These are phyloP conservation scores for Chalciporus sphaerocephalus DNA, from an alignment of 768 basidiomycete genomes.

Conservation along the genomic window DNA sequence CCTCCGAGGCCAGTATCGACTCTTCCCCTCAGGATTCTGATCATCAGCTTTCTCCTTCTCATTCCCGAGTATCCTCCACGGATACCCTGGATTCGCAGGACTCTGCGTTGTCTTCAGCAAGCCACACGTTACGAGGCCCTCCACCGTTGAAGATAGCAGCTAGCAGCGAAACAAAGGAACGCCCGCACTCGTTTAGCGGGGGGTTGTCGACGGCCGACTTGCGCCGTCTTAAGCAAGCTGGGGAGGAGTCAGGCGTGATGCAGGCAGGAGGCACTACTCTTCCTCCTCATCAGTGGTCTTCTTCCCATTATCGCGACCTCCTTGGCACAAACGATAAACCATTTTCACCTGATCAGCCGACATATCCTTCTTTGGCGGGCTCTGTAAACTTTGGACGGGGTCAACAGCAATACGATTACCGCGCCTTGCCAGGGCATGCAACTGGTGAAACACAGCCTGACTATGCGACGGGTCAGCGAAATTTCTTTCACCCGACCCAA, in stretches of 20 bases:
- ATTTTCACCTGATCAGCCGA: slow-evolving; percentile 39
- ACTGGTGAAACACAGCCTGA: slow-evolving; percentile 38
- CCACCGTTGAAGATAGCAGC: slow-evolving; percentile 51
- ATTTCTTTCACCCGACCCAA: slow-evolving; percentile 45
- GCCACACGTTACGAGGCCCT: slow-evolving; percentile 54
- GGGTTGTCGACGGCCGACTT: slow-evolving; percentile 71
- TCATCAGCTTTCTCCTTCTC: slow-evolving; percentile 61
- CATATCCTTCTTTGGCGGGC: slow-evolving; percentile 66
- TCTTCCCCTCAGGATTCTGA: slow-evolving; percentile 70
- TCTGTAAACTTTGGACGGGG: slow-evolving; percentile 46
- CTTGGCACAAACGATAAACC: slow-evolving; percentile 39
- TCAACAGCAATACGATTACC: slow-evolving; percentile 50
- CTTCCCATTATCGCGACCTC: slow-evolving; percentile 47
- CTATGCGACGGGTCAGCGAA: slow-evolving; percentile 55
- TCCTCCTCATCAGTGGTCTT: slow-evolving; percentile 47
- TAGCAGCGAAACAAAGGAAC: slow-evolving; percentile 60
- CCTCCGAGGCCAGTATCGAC: slow-evolving; percentile 65
- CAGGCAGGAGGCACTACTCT: slow-evolving; percentile 36
- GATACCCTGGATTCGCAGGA: slow-evolving; percentile 65
- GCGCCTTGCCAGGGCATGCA: slow-evolving; percentile 33
- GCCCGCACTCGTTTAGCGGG: slow-evolving; percentile 79
- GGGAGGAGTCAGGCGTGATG: slow-evolving; percentile 36
- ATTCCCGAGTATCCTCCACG: slow-evolving; percentile 81
- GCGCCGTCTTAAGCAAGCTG: slow-evolving; percentile 68
- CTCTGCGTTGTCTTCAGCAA: slow-evolving; percentile 46